Conservation (phyloP, 306 rosid genomes). For the Ammopiptanthus mongolicus region DNA sequence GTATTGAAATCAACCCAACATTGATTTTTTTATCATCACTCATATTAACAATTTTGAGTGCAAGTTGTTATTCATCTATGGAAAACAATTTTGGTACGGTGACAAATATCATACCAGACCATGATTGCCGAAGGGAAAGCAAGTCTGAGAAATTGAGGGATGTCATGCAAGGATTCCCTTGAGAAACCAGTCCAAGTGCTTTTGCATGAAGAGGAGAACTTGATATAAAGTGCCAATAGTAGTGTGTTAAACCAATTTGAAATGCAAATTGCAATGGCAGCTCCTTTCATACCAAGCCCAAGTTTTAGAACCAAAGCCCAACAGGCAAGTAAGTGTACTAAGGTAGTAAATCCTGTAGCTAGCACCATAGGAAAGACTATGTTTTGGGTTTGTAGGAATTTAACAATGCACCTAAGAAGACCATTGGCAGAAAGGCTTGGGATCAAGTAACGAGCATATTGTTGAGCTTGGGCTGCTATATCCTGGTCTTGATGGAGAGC, state of each 20-base stretch:
- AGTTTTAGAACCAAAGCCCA: constrained; percentile 57
- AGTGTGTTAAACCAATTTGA: constrained; percentile 57
- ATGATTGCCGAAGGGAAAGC: constrained; percentile 65
- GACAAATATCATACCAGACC: constrained; percentile 32
- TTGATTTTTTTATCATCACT: too few species aligned
- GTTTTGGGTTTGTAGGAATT: constrained; percentile 64
- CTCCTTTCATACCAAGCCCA: constrained; percentile 58
- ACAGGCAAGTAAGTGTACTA: constrained; percentile 39
- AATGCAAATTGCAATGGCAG: constrained; percentile 54
- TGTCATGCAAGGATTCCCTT: constrained; percentile 37
- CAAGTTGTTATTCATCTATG: background rate
- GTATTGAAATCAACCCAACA: too few species aligned
- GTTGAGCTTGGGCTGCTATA: constrained; percentile 49
- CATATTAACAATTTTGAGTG: background rate
- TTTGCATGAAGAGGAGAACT: constrained; percentile 48
- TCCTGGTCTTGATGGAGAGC: constrained; percentile 43
- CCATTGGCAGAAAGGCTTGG: constrained; percentile 61
- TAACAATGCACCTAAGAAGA: constrained; percentile 51
- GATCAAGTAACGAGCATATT: constrained; percentile 49
- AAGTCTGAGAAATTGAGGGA: constrained; percentile 40
- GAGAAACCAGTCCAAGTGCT: constrained; percentile 72
- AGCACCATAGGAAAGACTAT: constrained; percentile 68
- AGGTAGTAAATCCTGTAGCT: constrained; percentile 34
- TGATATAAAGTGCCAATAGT: constrained; percentile 43
- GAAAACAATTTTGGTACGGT: background rate